Evolutionary conservation across 768 basidiomycete species (phyloP), one percentile per base, ranked within the genome.

Genomic region (Kwoniella sp.): DNA sequence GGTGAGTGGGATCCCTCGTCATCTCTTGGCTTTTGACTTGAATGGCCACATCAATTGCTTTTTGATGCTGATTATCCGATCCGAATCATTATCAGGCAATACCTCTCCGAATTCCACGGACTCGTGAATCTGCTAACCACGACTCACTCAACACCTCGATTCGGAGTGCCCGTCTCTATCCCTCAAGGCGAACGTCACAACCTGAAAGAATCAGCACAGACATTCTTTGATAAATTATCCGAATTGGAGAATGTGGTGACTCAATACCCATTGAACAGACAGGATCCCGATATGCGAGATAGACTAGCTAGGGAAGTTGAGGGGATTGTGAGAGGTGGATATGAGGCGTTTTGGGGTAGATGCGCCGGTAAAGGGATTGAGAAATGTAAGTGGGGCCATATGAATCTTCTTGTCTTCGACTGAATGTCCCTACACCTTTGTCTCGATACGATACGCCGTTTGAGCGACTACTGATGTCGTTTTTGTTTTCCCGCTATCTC

Each of bases 251-350:
- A 47, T 17, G 24, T 73, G 0, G 64, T 63, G 13, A 40, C 56
- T 40, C 73, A 77, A 49, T 68, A 70, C 59, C 68, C 70, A 17
- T 67, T 79, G 22, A 70, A 67, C 44, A 57, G 74, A 33, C 71
- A 72, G 40, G 78, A 79, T 64, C 68, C 72, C 8, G 75, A 77
- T 46, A 63, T 79, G 65, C 30, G 77, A 30, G 78, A 79, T 60
- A 40, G 77, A 26, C 50, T 77, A 0, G 66, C 60, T 4, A 66
- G 58, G 37, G 77, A 79, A 24, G 71, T 74, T 0, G 63, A 67
- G 19, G 69, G 66, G 30, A 48, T 77, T 4, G 69, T 79, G 8
- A 52, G 65, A n/a, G 52, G 59, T 6, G 73, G 70, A 5, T 76
- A 72, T 57, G 59, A 63, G n/a, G 44, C 37, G 33, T 77, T 73